phyloP scores from a whole-genome alignment of 2,329 filamentous ascomycete species.

The Cercospora sesami region DNA sequence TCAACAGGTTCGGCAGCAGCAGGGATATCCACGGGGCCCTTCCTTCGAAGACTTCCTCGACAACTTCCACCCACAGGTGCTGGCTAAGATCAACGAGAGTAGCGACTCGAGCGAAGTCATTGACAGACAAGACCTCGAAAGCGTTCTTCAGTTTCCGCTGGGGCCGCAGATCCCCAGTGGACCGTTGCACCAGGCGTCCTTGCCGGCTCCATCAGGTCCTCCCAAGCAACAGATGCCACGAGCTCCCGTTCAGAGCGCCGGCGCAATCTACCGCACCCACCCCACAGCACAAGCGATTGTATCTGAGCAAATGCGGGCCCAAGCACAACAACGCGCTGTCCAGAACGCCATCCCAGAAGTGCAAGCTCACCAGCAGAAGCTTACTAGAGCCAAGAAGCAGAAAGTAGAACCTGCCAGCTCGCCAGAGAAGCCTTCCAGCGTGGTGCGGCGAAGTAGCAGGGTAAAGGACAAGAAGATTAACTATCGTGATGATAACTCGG shows the following conservation, averaged over 20 bases:
- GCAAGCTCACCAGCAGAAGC: constrained; percentile 11
- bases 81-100: background rate
- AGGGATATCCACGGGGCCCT: background rate
- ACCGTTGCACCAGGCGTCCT: background rate
- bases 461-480: constrained; percentile 23
- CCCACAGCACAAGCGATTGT: background rate
- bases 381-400: constrained; percentile 9
- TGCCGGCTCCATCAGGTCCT: background rate
- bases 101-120: background rate
- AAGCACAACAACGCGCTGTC: background rate
- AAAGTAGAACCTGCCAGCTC: constrained; percentile 3
- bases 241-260: background rate
- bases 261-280: background rate
- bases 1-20: background rate
- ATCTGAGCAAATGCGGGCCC: background rate
- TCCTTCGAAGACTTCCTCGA: constrained; percentile 2
- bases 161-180: background rate
- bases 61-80: background rate
- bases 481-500: constrained; percentile 22
- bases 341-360: constrained; percentile 12
- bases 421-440: constrained; percentile 6
- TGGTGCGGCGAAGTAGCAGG: constrained; percentile 24
- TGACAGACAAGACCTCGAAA: background rate
- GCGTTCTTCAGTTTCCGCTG: background rate
- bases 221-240: background rate